These are phyloP conservation scores for Rhizopogon vinicolor DNA, from an alignment of 768 basidiomycete species.

Conservation along the genomic window DNA sequence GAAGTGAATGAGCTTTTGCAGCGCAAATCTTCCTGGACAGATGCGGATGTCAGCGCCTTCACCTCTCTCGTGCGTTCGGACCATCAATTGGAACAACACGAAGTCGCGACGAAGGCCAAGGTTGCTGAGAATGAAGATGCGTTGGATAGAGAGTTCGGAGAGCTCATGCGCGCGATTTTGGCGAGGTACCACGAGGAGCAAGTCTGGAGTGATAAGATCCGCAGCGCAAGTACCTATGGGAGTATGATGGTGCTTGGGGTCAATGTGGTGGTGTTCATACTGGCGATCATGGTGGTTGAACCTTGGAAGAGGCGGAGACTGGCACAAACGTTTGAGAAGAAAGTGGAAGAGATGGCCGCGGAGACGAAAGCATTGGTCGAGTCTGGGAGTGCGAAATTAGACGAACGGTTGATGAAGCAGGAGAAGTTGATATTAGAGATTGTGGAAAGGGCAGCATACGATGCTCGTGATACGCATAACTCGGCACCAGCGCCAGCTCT, in stretches of 20 bases:
- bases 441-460: conserved; percentile 11
- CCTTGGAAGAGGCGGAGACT: conserved; percentile 92
- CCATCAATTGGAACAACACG: conserved; percentile 81
- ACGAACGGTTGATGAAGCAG: conserved; percentile 46
- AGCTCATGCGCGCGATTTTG: conserved; percentile 84
- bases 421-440: conserved; percentile 29
- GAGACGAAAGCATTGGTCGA: conserved; percentile 40
- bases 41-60: conserved; percentile 80
- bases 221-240: conserved; percentile 92
- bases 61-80: conserved; percentile 89
- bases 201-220: conserved; percentile 98
- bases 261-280: conserved; percentile 86
- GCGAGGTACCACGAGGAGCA: conserved; percentile 97
- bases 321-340: conserved; percentile 85
- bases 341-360: conserved; percentile 55
- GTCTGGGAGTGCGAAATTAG: conserved; percentile 44
- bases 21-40: conserved; percentile 93
- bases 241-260: conserved; percentile 80
- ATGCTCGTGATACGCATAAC: conserved; percentile 8
- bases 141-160: conserved; percentile 84
- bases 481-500: conserved; percentile 1
- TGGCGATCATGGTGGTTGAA: conserved; percentile 89
- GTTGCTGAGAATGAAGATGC: conserved; percentile 70
- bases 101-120: conserved; percentile 60
- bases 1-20: conserved; percentile 94